Evolutionary conservation across 1,284 basidiomycete species (phyloP).

Genomic region (Xerocomus amazonicus): DNA sequence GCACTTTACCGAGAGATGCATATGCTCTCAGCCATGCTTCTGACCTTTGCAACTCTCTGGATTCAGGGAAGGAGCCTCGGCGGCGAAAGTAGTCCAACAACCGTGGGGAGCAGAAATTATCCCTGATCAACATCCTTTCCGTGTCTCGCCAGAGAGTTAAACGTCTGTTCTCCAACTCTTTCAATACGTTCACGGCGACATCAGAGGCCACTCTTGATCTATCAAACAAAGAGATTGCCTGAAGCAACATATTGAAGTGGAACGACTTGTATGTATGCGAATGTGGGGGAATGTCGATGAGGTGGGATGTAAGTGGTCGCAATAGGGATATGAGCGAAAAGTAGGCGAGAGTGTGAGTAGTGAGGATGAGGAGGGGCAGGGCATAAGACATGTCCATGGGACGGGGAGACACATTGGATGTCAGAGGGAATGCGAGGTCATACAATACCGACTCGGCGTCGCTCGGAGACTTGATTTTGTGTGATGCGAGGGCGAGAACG

Average conservation of each 20-base stretch:
- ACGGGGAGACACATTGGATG: neutral
- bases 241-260: slow-evolving; percentile 56
- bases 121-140: slow-evolving; percentile 44
- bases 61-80: neutral
- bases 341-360: slow-evolving; percentile 46
- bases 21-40: slow-evolving; percentile 50
- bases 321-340: slow-evolving; percentile 42
- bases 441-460: slow-evolving; percentile 23
- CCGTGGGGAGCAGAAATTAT: slow-evolving; percentile 46
- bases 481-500: slow-evolving; percentile 46
- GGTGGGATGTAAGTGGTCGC: slow-evolving; percentile 41
- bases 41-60: slow-evolving; percentile 2
- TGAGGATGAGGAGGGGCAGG: slow-evolving; percentile 39
- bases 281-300: slow-evolving; percentile 40
- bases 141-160: slow-evolving; percentile 43
- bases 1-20: slow-evolving; percentile 40
- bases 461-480: slow-evolving; percentile 38
- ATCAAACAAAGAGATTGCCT: slow-evolving; percentile 44
- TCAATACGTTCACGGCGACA: slow-evolving; percentile 41
- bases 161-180: slow-evolving; percentile 42
- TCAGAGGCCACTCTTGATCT: slow-evolving; percentile 40
- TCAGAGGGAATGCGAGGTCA: slow-evolving; percentile 20
- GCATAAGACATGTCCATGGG: slow-evolving; percentile 38
- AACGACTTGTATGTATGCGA: slow-evolving; percentile 33
- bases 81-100: slow-evolving; percentile 44